A percentile compares a stretch with the other conserved stretches of the same genome.
Conservation (phyloP, 1,139 yeast species). For the Kurtzmaniella quercitrusa region DNA sequence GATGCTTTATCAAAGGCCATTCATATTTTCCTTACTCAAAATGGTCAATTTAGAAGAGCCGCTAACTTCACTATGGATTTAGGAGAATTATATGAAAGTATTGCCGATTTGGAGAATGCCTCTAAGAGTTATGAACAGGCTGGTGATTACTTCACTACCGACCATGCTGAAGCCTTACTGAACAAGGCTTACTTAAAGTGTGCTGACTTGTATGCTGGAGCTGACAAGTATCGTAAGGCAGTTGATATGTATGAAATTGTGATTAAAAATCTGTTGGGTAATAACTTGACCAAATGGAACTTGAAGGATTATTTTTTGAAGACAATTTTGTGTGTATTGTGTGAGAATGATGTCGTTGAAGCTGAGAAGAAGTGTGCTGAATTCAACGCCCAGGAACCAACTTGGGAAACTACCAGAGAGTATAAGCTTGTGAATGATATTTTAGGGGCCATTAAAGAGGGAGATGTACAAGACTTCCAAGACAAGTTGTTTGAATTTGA, state of each 20-base stretch:
- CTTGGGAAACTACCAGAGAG: conserved; percentile 78
- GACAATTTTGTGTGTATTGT: conserved; percentile 76
- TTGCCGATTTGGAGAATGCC: conserved; percentile 66
- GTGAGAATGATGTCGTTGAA: conserved; percentile 80
- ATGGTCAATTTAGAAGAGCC: conserved; percentile 94
- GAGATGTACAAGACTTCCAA: conserved; percentile 75
- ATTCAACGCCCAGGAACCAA: conserved; percentile 68
- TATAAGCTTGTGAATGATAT: conserved; percentile 61
- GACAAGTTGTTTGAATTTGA: conserved; percentile 79
- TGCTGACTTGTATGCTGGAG: conserved; percentile 83
- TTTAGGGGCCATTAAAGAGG: conserved; percentile 68
- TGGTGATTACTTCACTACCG: conserved; percentile 93
- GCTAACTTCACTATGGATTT: conserved; percentile 91
- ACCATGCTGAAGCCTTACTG: conserved; percentile 88
- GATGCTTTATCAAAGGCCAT: conserved; percentile 74
- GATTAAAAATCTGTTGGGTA: conserved; percentile 71
- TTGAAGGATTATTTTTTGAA: conserved; percentile 88
- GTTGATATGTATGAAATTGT: conserved; percentile 71
- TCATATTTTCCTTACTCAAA: conserved; percentile 69
- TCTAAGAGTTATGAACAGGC: conserved; percentile 83
- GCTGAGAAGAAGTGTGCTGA: conserved; percentile 69
- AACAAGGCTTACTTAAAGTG: conserved; percentile 85
- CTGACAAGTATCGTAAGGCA: conserved; percentile 69
- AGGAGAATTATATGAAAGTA: conserved; percentile 77
- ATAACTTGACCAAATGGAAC: conserved; percentile 81